Percentiles rank a stretch among this genome's conserved stretches.
Conservation (phyloP, 2,329 filamentous ascomycete species). For the Blastomyces parvus region DNA sequence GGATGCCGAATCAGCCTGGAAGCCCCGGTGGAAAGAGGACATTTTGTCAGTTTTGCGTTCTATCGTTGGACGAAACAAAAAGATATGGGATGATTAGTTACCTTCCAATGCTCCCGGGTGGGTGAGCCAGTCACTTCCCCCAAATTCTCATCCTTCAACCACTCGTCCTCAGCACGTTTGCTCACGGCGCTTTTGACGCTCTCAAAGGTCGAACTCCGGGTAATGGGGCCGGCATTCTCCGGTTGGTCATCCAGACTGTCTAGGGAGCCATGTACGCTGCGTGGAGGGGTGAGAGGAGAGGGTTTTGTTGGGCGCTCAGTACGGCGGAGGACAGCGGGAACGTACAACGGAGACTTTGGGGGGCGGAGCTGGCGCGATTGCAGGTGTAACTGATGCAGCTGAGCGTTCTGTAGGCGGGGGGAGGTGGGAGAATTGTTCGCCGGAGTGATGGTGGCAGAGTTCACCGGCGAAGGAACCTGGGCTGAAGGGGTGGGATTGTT, state of each 20-base stretch:
- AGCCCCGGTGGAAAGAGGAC: background rate
- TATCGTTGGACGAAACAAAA: background rate
- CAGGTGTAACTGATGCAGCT: constrained; percentile 23
- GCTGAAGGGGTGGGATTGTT: background rate
- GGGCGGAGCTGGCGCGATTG: constrained; percentile 50
- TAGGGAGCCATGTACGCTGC: constrained; percentile 48
- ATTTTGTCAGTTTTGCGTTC: background rate
- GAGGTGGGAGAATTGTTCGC: constrained; percentile 47
- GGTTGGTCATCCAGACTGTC: constrained; percentile 35
- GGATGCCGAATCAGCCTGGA: constrained; percentile 50
- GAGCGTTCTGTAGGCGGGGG: constrained; percentile 35
- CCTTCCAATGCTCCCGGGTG: constrained; percentile 58
- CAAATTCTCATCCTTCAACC: constrained; percentile 43
- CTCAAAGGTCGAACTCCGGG: constrained; percentile 34
- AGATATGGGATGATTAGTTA: constrained; percentile 21
- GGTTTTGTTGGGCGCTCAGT: constrained; percentile 45
- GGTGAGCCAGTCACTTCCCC: constrained; percentile 50
- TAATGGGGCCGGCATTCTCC: constrained; percentile 23
- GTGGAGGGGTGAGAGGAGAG: constrained; percentile 40
- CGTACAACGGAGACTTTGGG: constrained; percentile 52
- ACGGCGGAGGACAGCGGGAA: constrained; percentile 53
- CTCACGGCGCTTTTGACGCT: constrained; percentile 35
- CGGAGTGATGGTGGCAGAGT: constrained; percentile 38
- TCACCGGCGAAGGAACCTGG: background rate
- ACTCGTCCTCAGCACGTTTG: constrained; percentile 44